phyloP scores from a whole-genome alignment of 2,329 filamentous ascomycete genomes.

The Epichloe coenophiala region DNA sequence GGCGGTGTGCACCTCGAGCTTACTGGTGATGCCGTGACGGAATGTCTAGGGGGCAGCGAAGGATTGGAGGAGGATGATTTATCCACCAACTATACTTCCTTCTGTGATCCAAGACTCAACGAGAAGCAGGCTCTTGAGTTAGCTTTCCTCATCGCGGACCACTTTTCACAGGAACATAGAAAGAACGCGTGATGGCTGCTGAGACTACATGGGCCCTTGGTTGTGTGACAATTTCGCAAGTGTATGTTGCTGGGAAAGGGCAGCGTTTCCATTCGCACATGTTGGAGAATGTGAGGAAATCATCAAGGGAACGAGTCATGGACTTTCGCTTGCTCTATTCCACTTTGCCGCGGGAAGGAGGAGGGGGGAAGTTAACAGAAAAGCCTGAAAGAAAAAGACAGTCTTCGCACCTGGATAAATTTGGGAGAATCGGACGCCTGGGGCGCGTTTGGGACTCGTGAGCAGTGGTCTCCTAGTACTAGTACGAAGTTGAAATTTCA shows the following conservation, averaged over 20 bases:
- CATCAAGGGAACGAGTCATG: too few relatives aligned
- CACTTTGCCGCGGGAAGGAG: too few relatives aligned
- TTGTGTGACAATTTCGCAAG: too few relatives aligned
- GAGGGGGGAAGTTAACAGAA: too few relatives aligned
- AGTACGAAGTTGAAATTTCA: too few relatives aligned
- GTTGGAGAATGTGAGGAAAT: too few relatives aligned
- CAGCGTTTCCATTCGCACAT: background rate
- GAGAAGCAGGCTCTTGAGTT: slow-evolving; percentile 96
- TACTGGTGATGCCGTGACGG: slow-evolving; percentile 90
- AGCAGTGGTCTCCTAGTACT: slow-evolving; percentile 4
- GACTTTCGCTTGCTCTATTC: too few relatives aligned
- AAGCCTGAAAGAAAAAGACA: too few relatives aligned
- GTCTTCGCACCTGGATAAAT: too few relatives aligned
- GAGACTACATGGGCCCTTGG: too few relatives aligned
- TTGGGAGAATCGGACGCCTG: background rate
- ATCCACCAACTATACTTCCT: slow-evolving; percentile 83
- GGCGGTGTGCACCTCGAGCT: slow-evolving; percentile 92
- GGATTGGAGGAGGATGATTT: slow-evolving; percentile 79
- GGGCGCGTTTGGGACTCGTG: background rate
- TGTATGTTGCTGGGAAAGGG: background rate
- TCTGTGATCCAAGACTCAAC: slow-evolving; percentile 89
- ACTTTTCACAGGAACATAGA: slow-evolving; percentile 38
- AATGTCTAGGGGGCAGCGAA: slow-evolving; percentile 90
- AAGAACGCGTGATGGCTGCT: background rate
- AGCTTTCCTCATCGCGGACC: slow-evolving; percentile 83